Conservation (phyloP, 2,329 filamentous ascomycete genomes). For the Ophiocordyceps camponoti-floridani region DNA sequence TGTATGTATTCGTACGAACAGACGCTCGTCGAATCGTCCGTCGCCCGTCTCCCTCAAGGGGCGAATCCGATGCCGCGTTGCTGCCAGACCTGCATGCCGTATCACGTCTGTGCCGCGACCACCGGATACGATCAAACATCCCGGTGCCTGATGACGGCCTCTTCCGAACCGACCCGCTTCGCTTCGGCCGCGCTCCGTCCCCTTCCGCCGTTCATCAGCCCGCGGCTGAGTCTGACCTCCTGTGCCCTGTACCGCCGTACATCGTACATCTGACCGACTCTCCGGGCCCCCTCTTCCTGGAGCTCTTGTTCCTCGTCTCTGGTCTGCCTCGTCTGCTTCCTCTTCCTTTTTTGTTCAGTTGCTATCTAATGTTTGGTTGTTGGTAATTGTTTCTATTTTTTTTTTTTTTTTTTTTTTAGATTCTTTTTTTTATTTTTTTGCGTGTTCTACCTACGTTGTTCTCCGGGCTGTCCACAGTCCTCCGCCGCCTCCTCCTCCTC, state of each 20-base stretch:
- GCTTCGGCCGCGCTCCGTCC: not conserved
- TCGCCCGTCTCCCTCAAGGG: not conserved
- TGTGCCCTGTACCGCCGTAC: not conserved
- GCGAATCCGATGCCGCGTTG: not conserved
- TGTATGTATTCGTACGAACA: not conserved
- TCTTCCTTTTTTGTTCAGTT: not conserved
- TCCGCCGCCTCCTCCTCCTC: not conserved
- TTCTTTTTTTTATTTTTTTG: not conserved
- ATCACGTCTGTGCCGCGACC: not conserved
- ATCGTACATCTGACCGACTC: not conserved
- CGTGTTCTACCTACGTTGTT: too few species aligned
- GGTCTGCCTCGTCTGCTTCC: not conserved
- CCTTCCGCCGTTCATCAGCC: not conserved
- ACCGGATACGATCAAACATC: not conserved
- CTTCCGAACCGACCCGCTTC: not conserved
- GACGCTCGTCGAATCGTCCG: not conserved
- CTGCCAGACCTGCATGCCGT: not conserved
- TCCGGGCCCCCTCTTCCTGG: not conserved
- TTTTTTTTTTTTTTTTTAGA: not conserved
- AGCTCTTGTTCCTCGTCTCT: conserved; percentile 2
- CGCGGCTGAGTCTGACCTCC: not conserved
- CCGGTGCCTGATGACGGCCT: not conserved
- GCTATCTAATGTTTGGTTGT: not conserved
- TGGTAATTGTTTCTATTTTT: not conserved
- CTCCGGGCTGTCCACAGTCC: not conserved